Evolutionary conservation across 495 filamentous ascomycete genomes (phyloP).

Genomic region (Penicillium fimorum): DNA sequence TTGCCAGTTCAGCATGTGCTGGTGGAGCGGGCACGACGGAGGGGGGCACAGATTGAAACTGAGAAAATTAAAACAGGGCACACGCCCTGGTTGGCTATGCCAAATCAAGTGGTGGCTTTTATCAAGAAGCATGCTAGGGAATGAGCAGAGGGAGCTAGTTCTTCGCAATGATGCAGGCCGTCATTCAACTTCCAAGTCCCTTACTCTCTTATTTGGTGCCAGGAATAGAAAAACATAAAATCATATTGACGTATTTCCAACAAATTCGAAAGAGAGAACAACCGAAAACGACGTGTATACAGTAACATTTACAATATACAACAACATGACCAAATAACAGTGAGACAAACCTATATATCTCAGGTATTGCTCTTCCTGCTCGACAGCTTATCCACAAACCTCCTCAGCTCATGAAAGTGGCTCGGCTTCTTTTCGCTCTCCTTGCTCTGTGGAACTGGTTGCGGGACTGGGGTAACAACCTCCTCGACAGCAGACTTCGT

Average conservation of each 20-base stretch:
- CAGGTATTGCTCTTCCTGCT: slow-evolving; percentile 3
- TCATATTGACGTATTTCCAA: neutral
- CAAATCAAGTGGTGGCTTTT: slow-evolving; percentile 25
- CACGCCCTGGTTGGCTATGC: slow-evolving; percentile 34
- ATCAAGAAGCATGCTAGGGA: slow-evolving; percentile 23
- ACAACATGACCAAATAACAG: neutral
- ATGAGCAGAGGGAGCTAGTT: neutral
- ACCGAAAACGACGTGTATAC: slow-evolving; percentile 1
- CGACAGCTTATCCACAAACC: slow-evolving; percentile 15
- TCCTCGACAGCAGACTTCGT: slow-evolving; percentile 1
- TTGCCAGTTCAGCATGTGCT: slow-evolving; percentile 39
- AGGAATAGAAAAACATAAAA: neutral
- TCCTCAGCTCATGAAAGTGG: slow-evolving; percentile 12
- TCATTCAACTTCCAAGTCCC: neutral
- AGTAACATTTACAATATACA: neutral
- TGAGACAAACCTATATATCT: neutral
- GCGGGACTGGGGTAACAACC: neutral
- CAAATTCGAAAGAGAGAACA: neutral
- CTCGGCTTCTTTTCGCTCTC: slow-evolving; percentile 11
- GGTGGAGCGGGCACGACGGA: slow-evolving; percentile 32
- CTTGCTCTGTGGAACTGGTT: neutral
- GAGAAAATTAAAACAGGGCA: slow-evolving; percentile 34
- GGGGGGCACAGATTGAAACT: slow-evolving; percentile 30
- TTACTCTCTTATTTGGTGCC: neutral
- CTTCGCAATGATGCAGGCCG: neutral